These are phyloP conservation scores for Talinum fruticosum DNA, from an alignment of 148 eudicot genomes.

Conservation along the genomic window DNA sequence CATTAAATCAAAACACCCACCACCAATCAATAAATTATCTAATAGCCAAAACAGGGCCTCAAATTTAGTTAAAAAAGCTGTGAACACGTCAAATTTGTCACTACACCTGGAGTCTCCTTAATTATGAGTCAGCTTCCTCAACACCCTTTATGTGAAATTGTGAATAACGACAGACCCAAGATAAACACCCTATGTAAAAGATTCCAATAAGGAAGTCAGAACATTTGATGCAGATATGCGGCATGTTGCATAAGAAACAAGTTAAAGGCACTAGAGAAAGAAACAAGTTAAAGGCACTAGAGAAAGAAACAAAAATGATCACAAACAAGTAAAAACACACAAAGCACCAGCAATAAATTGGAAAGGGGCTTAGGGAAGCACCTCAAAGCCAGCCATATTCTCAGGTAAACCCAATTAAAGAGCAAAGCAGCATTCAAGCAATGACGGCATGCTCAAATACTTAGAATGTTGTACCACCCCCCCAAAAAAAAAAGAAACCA, in stretches of 20 bases:
- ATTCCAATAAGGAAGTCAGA: constrained; percentile 51
- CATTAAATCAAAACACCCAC: constrained; percentile 21
- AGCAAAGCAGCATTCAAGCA: neutral
- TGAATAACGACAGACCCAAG: constrained; percentile 55
- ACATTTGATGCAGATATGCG: constrained; percentile 10
- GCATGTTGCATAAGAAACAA: constrained; percentile 20
- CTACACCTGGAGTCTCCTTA: constrained; percentile 57
- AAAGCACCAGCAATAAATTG: constrained; percentile 10
- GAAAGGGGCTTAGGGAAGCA: neutral
- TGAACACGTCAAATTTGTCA: constrained; percentile 39
- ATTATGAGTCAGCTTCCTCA: constrained; percentile 52
- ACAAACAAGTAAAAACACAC: neutral
- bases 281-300: constrained; percentile 22
- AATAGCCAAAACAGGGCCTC: constrained; percentile 27
- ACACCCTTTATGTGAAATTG: constrained; percentile 51
- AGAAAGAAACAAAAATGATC: constrained; percentile 6
- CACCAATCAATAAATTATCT: constrained; percentile 15
- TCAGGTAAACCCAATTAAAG: neutral
- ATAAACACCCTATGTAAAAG: constrained; percentile 58
- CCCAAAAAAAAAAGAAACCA: too few relatives aligned
- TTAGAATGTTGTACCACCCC: too few relatives aligned
- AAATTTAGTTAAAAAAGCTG: constrained; percentile 31
- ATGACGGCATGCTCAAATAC: neutral
- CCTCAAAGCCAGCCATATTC: constrained; percentile 2
- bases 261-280: constrained; percentile 22